These are phyloP conservation scores for Vaccinium macrocarpon DNA, from an alignment of 148 eudicot species.

Conservation along the genomic window DNA sequence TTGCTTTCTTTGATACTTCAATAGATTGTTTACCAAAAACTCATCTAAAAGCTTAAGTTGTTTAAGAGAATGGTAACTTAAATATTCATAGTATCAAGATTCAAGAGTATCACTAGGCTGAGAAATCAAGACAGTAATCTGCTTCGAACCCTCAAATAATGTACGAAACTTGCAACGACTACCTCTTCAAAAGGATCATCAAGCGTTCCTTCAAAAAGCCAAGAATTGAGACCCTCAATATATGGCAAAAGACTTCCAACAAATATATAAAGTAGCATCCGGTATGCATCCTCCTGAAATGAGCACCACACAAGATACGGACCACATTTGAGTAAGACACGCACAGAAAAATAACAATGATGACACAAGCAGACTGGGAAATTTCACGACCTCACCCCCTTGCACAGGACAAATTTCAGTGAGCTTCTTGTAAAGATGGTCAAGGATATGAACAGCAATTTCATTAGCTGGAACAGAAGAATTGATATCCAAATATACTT, in stretches of 20 bases:
- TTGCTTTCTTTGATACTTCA: neutral
- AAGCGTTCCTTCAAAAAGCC: constrained; percentile 93
- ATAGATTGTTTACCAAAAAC: neutral
- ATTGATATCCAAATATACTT: constrained; percentile 42
- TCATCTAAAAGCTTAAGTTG: neutral
- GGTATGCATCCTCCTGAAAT: constrained; percentile 89
- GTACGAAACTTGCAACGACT: constrained; percentile 20
- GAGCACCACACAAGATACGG: constrained; percentile 14
- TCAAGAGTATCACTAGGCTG: neutral
- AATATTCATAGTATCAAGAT: neutral
- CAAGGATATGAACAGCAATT: constrained; percentile 73
- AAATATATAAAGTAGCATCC: constrained; percentile 76
- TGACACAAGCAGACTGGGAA: constrained; percentile 15
- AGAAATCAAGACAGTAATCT: neutral
- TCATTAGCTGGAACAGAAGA: constrained; percentile 68
- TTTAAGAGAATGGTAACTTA: neutral
- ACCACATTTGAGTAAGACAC: constrained; percentile 7
- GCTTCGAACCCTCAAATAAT: neutral
- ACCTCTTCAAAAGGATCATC: constrained; percentile 98
- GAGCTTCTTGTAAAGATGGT: constrained; percentile 68
- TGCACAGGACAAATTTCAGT: constrained; percentile 78
- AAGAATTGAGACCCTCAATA: constrained; percentile 75
- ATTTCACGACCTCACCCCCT: constrained; percentile 75
- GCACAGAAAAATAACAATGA: neutral
- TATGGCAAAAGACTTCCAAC: constrained; percentile 76